Evolutionary conservation across 2,329 filamentous ascomycete species (phyloP), one percentile per base, ranked within the genome.

Genomic region (Penicillium sp.): DNA sequence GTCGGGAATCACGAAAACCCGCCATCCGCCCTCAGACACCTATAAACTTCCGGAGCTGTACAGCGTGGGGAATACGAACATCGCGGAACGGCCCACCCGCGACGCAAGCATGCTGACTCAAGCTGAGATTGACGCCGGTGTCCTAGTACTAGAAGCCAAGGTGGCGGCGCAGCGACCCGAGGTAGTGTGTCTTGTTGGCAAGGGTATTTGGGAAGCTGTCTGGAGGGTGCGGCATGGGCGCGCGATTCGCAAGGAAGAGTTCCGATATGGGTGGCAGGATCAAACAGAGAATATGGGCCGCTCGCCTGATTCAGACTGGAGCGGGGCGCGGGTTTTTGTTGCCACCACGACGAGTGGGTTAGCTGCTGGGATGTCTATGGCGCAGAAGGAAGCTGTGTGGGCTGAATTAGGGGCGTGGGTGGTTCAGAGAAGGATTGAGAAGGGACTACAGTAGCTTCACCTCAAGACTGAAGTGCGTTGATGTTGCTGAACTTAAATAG

Each of bases 281-380:
- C 79, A n/a, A 31, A 64, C 65, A 53, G 79, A 85, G 69, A 83
- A 81, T 62, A 81, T 88, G 77, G 85, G 85, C 0, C 70, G 67
- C 54, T 45, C n/a, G 11, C 10, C 30, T 31, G 30, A 14, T 13
- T 43, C 38, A 14, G 54, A 53, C 3, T 96, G 89, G 87, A 71
- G 74, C 2, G 92, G 92, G 0, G 83, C 90, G 4, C 84, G 76
- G 61, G 86, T 97, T 1, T 97, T 95, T 77, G 94, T 97, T n/a
- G 86, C 91, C 10, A 88, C 87, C 43, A 95, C 88, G 64, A 97
- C 94, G 42, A 96, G 91, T 74, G 94, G 92, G 2, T 72, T 96
- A 61, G 30, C 30, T 31, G 30, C 30, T 31, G 30, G 30, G 13
- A 31, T 31, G 30, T n/a, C 30, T 31, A n/a, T 31, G 30, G 14